Base-by-base conservation (phyloP, 2,329 filamentous ascomycete genomes). In the Apiospora saccharicola region DNA sequence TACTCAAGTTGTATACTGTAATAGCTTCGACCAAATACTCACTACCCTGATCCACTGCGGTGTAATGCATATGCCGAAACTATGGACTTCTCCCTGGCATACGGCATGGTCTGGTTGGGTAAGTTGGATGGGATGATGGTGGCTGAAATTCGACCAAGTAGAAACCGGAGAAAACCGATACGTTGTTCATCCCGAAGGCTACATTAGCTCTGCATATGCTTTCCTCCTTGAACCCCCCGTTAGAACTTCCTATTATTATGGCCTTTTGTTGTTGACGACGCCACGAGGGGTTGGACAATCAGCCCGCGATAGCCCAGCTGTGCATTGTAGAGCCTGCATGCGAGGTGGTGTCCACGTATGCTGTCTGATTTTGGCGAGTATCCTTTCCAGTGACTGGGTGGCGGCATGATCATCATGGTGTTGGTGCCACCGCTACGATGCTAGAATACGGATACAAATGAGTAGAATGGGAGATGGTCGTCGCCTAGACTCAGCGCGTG, bases 111-210 rank as follows among this genome's bases (percentile, higher is more conserved):
- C 19, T 41, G 57, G 34, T 6, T 64, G 30, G 57, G 19, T 24
- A 8, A 41, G 57, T 22, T n/a, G 24, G 22, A 64, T 13, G 34
- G 41, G 34, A 41, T 8, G 57, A 64, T 61, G 30, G 53, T 34
- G 34, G 53, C 30, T 37, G 53, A 22, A 41, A 41, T 37, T 64
- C 12, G 57, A 41, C 57, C 57, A 64, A 41, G 19, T 64, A 41
- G 57, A 41, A 64, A 41, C 19, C 57, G 57, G 57, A 64, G 57
- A 41, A 41, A 64, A 37, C 57, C 57, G 34, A 64, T 64, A 64
- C 34, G 57, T 41, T 41, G 57, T 34, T n/a, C 34, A 64, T 64
- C 57, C 34, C 57, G 57, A 41, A 41, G 57, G 34, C 57, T 41
- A 64, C 57, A 41, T 41, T 64, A 64, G 57, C 57, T 41, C 34